Evolutionary conservation across 1,284 basidiomycete genomes (phyloP).

Genomic region (Moesziomyces parantarcticus): DNA sequence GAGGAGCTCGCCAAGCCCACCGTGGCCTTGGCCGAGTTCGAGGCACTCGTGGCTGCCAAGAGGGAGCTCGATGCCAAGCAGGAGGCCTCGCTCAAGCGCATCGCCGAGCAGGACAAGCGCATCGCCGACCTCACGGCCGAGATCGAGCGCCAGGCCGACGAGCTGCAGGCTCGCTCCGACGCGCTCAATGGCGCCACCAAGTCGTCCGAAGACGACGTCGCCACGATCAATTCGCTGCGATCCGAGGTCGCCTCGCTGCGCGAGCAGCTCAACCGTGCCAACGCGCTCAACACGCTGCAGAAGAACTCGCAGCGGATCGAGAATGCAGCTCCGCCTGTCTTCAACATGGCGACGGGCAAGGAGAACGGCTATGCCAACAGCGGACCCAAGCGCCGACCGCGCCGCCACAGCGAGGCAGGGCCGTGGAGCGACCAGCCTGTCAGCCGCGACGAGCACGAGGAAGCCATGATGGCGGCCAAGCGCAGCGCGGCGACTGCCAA

Average conservation of each 20-base stretch:
- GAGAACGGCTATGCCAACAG: slow-evolving; percentile 48
- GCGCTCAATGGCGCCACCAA: slow-evolving; percentile 59
- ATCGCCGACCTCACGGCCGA: slow-evolving; percentile 80
- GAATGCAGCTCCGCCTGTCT: slow-evolving; percentile 60
- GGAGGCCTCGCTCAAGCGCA: slow-evolving; percentile 79
- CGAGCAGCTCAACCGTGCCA: slow-evolving; percentile 93
- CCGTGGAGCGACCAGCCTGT: slow-evolving; percentile 76
- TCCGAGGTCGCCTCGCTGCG: slow-evolving; percentile 89
- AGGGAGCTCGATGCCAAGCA: slow-evolving; percentile 83
- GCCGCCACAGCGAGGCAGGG: slow-evolving; percentile 85
- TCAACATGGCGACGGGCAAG: slow-evolving; percentile 62
- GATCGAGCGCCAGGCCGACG: slow-evolving; percentile 77
- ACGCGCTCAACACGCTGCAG: slow-evolving; percentile 72
- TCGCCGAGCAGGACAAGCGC: slow-evolving; percentile 83
- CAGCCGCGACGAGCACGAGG: slow-evolving; percentile 76
- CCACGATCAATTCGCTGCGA: slow-evolving; percentile 87
- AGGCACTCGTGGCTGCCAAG: slow-evolving; percentile 82
- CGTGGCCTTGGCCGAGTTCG: slow-evolving; percentile 78
- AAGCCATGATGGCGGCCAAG: slow-evolving; percentile 80
- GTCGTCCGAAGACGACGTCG: slow-evolving; percentile 77
- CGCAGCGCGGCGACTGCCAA: slow-evolving; percentile 77
- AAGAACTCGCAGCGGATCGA: slow-evolving; percentile 66
- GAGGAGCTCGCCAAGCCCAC: slow-evolving; percentile 79
- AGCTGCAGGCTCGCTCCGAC: slow-evolving; percentile 77
- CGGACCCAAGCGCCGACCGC: slow-evolving; percentile 70